Evolutionary conservation across 1,284 basidiomycete genomes (phyloP).

Genomic region (Tylopilus sp.): DNA sequence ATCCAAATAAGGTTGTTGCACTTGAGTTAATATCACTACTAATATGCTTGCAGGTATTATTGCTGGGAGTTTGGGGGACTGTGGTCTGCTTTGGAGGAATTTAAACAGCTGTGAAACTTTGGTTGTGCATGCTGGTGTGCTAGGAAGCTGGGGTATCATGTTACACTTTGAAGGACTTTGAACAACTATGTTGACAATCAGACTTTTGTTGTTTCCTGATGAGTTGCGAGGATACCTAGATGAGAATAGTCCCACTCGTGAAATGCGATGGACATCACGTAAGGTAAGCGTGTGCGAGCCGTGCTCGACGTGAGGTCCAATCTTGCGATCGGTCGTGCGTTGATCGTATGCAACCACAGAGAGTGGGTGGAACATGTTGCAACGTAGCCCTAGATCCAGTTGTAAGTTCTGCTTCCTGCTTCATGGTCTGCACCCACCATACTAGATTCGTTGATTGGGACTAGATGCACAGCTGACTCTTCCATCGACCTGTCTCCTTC

Average conservation of each 20-base stretch:
- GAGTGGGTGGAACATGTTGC: constrained; percentile 80
- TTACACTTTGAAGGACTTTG: no score
- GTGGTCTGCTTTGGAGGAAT: no score
- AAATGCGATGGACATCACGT: constrained; percentile 79
- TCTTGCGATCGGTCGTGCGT: constrained; percentile 76
- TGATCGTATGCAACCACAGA: constrained; percentile 85
- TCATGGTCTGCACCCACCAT: constrained; percentile 64
- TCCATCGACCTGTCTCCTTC: constrained; percentile 48
- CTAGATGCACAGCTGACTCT: constrained; percentile 68
- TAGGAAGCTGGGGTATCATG: no score
- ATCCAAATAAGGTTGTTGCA: no score
- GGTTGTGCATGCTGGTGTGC: no score
- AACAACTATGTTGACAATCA: no score
- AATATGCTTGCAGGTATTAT: no score
- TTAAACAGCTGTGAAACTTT: no score
- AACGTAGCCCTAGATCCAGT: constrained; percentile 73
- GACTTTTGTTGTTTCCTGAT: no score
- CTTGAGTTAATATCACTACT: no score
- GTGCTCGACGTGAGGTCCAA: constrained; percentile 65
- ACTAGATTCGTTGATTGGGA: constrained; percentile 87
- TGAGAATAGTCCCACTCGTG: constrained; percentile 84
- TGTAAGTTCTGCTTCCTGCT: constrained; percentile 1
- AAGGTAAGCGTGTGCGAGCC: constrained; percentile 52
- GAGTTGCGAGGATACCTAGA: constrained; percentile 76
- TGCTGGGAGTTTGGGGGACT: no score